Base-by-base conservation (phyloP, 169 alveolate species). In the Plasmodium inui region DNA sequence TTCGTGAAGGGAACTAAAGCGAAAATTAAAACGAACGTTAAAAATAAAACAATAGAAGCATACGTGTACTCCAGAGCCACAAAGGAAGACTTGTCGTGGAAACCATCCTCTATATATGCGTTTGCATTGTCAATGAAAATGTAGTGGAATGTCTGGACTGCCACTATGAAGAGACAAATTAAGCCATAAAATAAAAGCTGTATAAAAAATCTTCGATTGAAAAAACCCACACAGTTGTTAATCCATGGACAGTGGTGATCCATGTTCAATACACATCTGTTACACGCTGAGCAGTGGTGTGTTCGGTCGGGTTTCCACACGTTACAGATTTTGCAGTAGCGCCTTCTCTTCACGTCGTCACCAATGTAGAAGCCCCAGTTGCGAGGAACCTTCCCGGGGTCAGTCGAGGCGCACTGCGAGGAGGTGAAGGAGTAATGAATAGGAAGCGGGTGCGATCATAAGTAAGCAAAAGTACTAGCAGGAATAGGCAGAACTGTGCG, bases 201-300 rank as follows among this genome's bases (percentile, higher is more conserved):
- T 74, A 98, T 98, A 95, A 99, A 99, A 94, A 96, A 98, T 95
- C 98, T 98, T 71, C 99, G 95, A 96, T 99, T 99, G 96, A 97
- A 98, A 96, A 98, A 98, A 10, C 99, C 99, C 44, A 99, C 98
- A 95, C 99, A 99, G 93, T 99, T 99, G 95, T 98, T 98, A 55
- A 99, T 98, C 99, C 99, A 99, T 30, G 99, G 99, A 93, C 99
- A 99, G 92, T 99, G 99, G 96, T 99, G 99, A 82, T 99, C 99
- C 99, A 99, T 98, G 92, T 98, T 98, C 92, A 98, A 96, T 26
- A 98, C 99, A 94, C 98, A 99, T 86, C 99, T 94, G 93, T 98
- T 98, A 95, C 99, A 99, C 12, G 97, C 98, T 5, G 99, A 98
- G 94, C 99, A 99, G 95, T 99, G 99, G 92, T 99, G 99, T 19